A percentile compares a stretch with the other conserved stretches of the same genome.
Conservation (phyloP, 176 grass and related monocot species). For the Aegilops bicornis region DNA sequence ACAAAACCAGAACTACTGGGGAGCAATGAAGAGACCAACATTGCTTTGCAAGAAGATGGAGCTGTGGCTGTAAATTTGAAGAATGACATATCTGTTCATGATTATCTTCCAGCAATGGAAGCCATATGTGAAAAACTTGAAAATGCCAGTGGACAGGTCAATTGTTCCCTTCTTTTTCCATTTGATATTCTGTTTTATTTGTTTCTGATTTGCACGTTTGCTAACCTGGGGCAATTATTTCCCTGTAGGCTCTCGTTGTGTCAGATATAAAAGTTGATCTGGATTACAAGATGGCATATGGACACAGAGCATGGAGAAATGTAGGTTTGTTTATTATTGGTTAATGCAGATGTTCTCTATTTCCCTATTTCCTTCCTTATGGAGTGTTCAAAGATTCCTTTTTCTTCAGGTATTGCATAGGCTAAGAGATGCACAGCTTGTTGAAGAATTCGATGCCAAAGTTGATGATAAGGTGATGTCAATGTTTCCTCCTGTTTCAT, state of each 20-base stretch:
- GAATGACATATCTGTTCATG: constrained; percentile 68
- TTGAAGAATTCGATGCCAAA: constrained; percentile 77
- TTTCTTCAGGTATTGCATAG: constrained; percentile 72
- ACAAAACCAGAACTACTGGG: constrained; percentile 59
- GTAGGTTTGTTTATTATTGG: constrained; percentile 50
- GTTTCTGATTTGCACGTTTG: not conserved
- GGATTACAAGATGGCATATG: constrained; percentile 61
- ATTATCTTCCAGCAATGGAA: constrained; percentile 92
- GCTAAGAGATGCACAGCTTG: constrained; percentile 73
- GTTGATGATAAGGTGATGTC: constrained; percentile 63
- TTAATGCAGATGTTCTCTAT: constrained; percentile 26
- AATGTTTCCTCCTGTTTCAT: constrained; percentile 3
- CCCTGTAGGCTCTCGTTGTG: constrained; percentile 73
- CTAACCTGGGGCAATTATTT: constrained; percentile 41
- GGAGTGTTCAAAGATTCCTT: constrained; percentile 10
- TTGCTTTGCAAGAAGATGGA: constrained; percentile 47
- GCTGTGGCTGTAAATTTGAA: constrained; percentile 38
- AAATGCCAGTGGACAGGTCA: constrained; percentile 81
- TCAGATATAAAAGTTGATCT: constrained; percentile 90
- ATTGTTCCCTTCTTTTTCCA: not conserved
- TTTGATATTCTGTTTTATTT: constrained; percentile 17
- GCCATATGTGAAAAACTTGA: constrained; percentile 96
- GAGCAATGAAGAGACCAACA: constrained; percentile 32
- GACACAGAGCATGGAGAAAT: constrained; percentile 93
- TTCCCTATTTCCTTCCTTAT: constrained; percentile 30